phyloP scores from a whole-genome alignment of 257 asterid species.

The Solanum paucissectum region DNA sequence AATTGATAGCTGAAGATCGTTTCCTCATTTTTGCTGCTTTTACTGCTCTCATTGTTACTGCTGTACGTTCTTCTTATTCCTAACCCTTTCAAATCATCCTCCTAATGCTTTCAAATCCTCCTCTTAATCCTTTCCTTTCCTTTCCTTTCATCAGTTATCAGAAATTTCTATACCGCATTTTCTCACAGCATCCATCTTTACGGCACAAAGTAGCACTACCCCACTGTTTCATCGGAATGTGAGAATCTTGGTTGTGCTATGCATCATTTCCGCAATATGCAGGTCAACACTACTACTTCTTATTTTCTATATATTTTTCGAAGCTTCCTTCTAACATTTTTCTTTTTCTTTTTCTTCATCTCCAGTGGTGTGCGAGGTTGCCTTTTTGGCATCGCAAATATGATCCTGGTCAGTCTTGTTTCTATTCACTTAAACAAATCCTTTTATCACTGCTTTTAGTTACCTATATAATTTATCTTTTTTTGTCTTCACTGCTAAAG shows the following conservation, averaged over 20 bases:
- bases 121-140: too few relatives aligned
- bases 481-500: neutral
- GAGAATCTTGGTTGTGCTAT: conserved; percentile 49
- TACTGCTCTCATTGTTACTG: conserved; percentile 58
- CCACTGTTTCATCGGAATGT: conserved; percentile 63
- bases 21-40: conserved; percentile 74
- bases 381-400: conserved; percentile 83
- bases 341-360: conserved; percentile 7
- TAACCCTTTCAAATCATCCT: neutral
- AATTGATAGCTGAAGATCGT: conserved; percentile 67
- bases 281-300: conserved; percentile 51
- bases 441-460: neutral
- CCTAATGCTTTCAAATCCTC: neutral
- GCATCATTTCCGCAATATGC: conserved; percentile 77
- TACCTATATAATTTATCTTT: too few relatives aligned
- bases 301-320: neutral
- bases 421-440: neutral
- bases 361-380: conserved; percentile 81
- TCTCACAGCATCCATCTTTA: conserved; percentile 82
- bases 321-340: neutral
- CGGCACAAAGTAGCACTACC: conserved; percentile 69
- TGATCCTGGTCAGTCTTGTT: conserved; percentile 72
- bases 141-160: conserved; percentile 32
- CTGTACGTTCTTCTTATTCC: conserved; percentile 46
- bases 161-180: conserved; percentile 85